Percentiles rank a stretch among this genome's conserved stretches.
phyloP scores from a whole-genome alignment of 2,329 filamentous ascomycete species.

The Berkeleyomyces rouxiae region DNA sequence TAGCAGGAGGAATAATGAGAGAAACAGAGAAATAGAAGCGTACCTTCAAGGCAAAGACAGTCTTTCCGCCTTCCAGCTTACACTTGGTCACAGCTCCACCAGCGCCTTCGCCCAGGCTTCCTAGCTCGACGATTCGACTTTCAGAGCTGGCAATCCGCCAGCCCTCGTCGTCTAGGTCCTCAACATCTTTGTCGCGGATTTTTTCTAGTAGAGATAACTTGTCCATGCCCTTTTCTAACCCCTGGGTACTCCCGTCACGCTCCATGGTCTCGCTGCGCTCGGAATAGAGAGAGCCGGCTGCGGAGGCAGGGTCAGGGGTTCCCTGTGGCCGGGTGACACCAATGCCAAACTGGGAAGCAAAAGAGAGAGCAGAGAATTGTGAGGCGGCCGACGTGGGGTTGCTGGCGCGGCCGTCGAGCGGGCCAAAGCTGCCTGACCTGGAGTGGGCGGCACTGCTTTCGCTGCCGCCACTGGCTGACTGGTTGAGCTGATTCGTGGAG shows the following conservation, averaged over 20 bases:
- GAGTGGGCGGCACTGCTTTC: slow-evolving; percentile 67
- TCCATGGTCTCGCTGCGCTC: slow-evolving; percentile 51
- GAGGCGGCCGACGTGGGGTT: slow-evolving; percentile 79
- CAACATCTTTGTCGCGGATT: slow-evolving; percentile 66
- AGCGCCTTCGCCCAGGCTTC: slow-evolving; percentile 82
- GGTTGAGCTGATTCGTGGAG: slow-evolving; percentile 31
- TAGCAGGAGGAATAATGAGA: background rate
- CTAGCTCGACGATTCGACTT: slow-evolving; percentile 72
- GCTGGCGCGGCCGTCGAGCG: slow-evolving; percentile 56
- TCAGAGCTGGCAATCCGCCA: slow-evolving; percentile 89
- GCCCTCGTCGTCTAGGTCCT: slow-evolving; percentile 85
- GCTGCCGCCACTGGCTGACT: slow-evolving; percentile 59
- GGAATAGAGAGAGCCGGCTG: slow-evolving; percentile 67
- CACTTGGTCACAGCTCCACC: slow-evolving; percentile 90
- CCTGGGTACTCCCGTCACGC: slow-evolving; percentile 61
- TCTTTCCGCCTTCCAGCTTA: slow-evolving; percentile 78
- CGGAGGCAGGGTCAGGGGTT: slow-evolving; percentile 72
- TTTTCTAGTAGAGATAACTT: slow-evolving; percentile 38
- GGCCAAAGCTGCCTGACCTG: slow-evolving; percentile 68
- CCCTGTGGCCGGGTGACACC: slow-evolving; percentile 46
- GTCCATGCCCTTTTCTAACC: slow-evolving; percentile 54
- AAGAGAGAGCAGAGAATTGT: slow-evolving; percentile 67
- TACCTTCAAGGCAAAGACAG: slow-evolving; percentile 91
- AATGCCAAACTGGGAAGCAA: slow-evolving; percentile 56
- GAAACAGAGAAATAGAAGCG: slow-evolving; percentile 15